phyloP scores from a whole-genome alignment of 2,329 filamentous ascomycete genomes.

The Beauveria sp. region DNA sequence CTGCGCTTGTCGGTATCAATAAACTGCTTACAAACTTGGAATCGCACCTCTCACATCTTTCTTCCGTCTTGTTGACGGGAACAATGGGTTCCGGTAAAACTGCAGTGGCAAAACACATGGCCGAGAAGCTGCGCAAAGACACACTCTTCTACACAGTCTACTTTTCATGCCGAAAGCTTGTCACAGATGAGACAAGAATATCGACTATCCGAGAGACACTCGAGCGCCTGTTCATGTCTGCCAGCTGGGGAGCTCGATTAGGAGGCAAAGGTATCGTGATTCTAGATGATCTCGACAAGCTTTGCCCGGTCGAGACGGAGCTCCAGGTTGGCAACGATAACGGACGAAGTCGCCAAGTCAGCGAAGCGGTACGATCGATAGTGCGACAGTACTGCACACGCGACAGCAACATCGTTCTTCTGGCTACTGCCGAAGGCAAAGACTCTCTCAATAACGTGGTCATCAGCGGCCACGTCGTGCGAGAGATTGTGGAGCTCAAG shows the following conservation, averaged over 20 bases:
- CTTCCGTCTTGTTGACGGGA: constrained; percentile 83
- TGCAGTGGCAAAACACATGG: constrained; percentile 67
- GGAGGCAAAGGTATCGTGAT: constrained; percentile 80
- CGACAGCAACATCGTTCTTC: constrained; percentile 72
- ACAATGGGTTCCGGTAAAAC: constrained; percentile 88
- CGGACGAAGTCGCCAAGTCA: constrained; percentile 82
- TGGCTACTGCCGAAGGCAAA: constrained; percentile 89
- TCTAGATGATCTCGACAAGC: constrained; percentile 84
- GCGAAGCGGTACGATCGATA: constrained; percentile 77
- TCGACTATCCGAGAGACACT: constrained; percentile 87
- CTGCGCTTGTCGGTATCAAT: constrained; percentile 78
- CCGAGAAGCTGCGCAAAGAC: constrained; percentile 62
- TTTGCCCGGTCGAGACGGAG: constrained; percentile 91
- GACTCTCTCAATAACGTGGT: constrained; percentile 87
- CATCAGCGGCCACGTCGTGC: constrained; percentile 82
- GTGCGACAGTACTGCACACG: constrained; percentile 76
- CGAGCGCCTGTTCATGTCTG: constrained; percentile 74
- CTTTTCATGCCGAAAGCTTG: constrained; percentile 76
- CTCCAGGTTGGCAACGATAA: constrained; percentile 92
- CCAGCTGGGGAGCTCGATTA: constrained; percentile 82
- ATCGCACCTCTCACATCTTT: constrained; percentile 72
- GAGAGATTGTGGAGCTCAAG: constrained; percentile 82
- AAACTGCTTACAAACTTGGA: constrained; percentile 62
- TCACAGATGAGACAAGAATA: constrained; percentile 85
- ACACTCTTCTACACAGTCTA: constrained; percentile 76